Evolutionary conservation across 2,329 filamentous ascomycete species (phyloP), one percentile per base, ranked within the genome.

Genomic region (Fusarium globosum): DNA sequence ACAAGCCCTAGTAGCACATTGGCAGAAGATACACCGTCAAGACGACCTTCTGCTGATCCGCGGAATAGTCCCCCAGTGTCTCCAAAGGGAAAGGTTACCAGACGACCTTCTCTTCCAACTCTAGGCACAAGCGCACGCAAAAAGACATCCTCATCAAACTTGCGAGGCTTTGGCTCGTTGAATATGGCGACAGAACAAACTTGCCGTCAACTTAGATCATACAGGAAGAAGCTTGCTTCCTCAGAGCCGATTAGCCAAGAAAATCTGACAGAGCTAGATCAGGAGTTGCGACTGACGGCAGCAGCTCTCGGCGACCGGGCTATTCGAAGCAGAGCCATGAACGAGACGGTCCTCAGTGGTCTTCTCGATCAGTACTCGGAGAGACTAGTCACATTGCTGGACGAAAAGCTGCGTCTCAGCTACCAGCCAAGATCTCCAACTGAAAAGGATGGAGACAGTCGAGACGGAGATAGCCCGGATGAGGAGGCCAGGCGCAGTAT

Each of bases 341-440:
- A 86, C 71, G 90, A 91, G 76, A 87, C 86, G 23, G 84, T 89
- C 55, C 82, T 93, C 39, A 88, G 86, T 45, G 91, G 90, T 56
- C 82, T 95, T 49, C 83, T 95, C 13, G 93, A 94, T 74, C 90
- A 94, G 81, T 94, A 94, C 77, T 93, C 92, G 5, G 92, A 94
- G 77, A 87, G 90, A 68, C 83, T 95, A 53, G 89, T 94, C 11
- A 89, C 86, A 51, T 86, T 94, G 81, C 85, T 95, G 49, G 92
- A 95, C 72, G 91, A 94, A 80, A 93, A 92, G 80, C 86, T 94
- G 57, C 83, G 87, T 52, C 81, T 90, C 39, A 85, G 79, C 15
- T 83, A 80, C 76, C 79, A 82, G 39, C 76, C 79, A 41, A 78
- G 76, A 63, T 78, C 81, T 65, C 65, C 66, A 26, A 56, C 58